A percentile compares a stretch with the other conserved stretches of the same genome.
phyloP scores from a whole-genome alignment of 2,329 filamentous ascomycete species.

The Metarhizium rileyi region DNA sequence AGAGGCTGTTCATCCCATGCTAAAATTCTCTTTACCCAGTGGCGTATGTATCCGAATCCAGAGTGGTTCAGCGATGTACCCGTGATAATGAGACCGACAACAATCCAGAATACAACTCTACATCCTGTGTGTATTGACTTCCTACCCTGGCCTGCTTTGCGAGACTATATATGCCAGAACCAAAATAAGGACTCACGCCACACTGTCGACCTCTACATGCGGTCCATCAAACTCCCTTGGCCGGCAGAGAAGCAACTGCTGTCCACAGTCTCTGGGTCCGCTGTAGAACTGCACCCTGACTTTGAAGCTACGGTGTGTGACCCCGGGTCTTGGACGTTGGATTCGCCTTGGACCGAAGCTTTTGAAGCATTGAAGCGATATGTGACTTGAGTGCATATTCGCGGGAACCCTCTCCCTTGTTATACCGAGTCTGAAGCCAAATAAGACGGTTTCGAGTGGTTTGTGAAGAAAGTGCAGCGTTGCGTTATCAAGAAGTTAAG shows the following conservation, averaged over 20 bases:
- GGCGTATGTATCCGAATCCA: constrained; percentile 15
- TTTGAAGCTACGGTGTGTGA: constrained; percentile 15
- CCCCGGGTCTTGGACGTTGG: constrained; percentile 14
- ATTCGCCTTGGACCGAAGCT: constrained; percentile 13
- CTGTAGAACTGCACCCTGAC: constrained; percentile 13
- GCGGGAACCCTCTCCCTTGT: neutral
- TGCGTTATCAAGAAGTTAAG: too few relatives aligned
- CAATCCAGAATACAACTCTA: constrained; percentile 13
- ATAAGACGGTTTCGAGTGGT: too few relatives aligned
- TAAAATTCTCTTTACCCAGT: constrained; percentile 8
- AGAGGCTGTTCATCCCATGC: neutral
- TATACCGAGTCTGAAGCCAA: too few relatives aligned
- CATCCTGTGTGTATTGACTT: constrained; percentile 17
- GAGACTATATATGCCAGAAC: constrained; percentile 14
- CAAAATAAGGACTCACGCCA: constrained; percentile 12
- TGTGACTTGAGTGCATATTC: neutral
- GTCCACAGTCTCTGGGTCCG: constrained; percentile 5
- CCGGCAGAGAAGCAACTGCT: constrained; percentile 12
- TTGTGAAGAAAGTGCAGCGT: too few relatives aligned
- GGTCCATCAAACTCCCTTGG: constrained; percentile 13
- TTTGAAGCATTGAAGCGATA: constrained; percentile 6
- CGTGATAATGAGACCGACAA: constrained; percentile 13
- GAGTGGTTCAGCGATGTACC: constrained; percentile 14
- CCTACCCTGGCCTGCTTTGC: constrained; percentile 16
- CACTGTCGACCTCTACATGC: constrained; percentile 14